Evolutionary conservation across 176 grass and related monocot species (phyloP), one percentile per base, ranked within the genome.

Genomic region (Avena atlantica): DNA sequence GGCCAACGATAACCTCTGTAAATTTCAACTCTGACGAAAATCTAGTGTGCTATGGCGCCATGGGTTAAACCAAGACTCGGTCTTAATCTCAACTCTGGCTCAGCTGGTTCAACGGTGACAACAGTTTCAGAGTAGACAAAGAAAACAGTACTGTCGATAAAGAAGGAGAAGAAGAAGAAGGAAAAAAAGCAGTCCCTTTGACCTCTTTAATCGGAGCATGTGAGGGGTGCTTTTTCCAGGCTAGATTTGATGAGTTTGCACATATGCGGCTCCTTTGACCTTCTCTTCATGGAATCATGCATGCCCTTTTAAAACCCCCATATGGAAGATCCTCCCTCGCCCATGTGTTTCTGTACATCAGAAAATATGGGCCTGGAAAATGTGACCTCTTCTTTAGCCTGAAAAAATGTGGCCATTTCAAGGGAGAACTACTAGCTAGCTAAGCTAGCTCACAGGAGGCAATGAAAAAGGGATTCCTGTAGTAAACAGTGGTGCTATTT

Each of bases 201-300:
- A 74, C 21, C 15, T 62, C 63, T 84, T 50, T 0, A 84, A 31
- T 50, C 3, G 42, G 25, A 51, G 45, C 45, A 29, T 76, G 37
- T 74, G 70, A 49, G 71, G 47, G 10, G 29, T 10, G 29, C 15
- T 83, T 83, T 50, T 73, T 27, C 55, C 64, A 56, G 49, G 49
- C 67, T 79, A 61, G 57, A 25, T 48, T 29, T 74, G 69, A 63
- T 27, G 16, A 76, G 49, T 53, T 53, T n/a, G 19, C 21, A 20
- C 23, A 50, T 6, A 34, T 27, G 44, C 40, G 2, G 16, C 23
- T 20, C 2, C 24, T 78, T 78, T 67, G 73, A 78, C 13, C 14
- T 70, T 65, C 40, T 50, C 49, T 42, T 15, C 83, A 52, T 62
- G 17, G 3, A 53, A 51, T 9, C 2, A 89, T 62, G 23, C 21